Evolutionary conservation across 2,329 filamentous ascomycete species (phyloP).

Genomic region (Neopestalotiopsis sp.): DNA sequence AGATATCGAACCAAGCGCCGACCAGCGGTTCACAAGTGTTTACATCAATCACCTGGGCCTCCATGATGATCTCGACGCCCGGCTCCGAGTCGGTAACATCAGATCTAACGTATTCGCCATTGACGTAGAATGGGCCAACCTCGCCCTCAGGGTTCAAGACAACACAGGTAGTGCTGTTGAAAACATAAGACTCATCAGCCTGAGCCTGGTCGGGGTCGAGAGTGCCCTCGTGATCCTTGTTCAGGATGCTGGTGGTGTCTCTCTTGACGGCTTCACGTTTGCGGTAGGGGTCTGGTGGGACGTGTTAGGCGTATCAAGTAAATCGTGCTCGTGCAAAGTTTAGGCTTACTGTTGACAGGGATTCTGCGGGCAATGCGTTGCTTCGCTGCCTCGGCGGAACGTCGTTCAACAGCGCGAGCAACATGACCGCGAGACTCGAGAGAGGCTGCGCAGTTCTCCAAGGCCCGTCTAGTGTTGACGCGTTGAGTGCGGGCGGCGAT

Average conservation of each 20-base stretch:
- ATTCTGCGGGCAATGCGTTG: slow-evolving; percentile 10
- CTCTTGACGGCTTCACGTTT: background rate
- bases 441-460: slow-evolving; percentile 8
- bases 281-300: background rate
- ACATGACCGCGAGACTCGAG: background rate
- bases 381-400: background rate
- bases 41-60: slow-evolving; percentile 60
- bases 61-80: slow-evolving; percentile 55
- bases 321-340: background rate
- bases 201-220: background rate
- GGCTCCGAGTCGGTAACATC: slow-evolving; percentile 53
- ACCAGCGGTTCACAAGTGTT: slow-evolving; percentile 57
- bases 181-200: slow-evolving; percentile 6
- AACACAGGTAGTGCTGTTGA: slow-evolving; percentile 13
- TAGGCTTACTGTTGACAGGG: slow-evolving; percentile 9
- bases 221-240: slow-evolving; percentile 12
- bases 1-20: slow-evolving; percentile 56
- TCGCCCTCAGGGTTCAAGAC: slow-evolving; percentile 57
- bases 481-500: background rate
- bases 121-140: slow-evolving; percentile 60
- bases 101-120: slow-evolving; percentile 54
- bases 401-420: background rate
- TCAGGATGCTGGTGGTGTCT: slow-evolving; percentile 1
- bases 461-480: background rate
- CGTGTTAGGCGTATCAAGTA: background rate